Evolutionary conservation across 345 rosid species (phyloP).

Genomic region (Litchi chinensis): DNA sequence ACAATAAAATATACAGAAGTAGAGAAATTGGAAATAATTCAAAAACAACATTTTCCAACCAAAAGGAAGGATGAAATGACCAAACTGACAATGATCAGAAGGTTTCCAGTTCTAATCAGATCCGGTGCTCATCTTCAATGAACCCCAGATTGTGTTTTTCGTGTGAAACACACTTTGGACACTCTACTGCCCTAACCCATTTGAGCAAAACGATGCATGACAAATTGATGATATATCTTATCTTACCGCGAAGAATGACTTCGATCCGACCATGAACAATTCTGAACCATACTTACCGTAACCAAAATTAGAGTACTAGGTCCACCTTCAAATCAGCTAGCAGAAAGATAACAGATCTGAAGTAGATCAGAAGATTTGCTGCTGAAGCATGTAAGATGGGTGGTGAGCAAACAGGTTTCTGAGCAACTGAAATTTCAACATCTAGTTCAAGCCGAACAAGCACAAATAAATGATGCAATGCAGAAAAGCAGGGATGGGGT

Average conservation of each 20-base stretch:
- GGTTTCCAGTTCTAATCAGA: slow-evolving; percentile 6
- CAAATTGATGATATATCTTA: no score
- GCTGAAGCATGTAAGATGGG: slow-evolving; percentile 6
- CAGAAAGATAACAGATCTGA: background rate
- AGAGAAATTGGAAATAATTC: background rate
- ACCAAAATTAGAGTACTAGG: background rate
- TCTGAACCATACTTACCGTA: slow-evolving; percentile 3
- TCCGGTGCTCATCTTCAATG: background rate
- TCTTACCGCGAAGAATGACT: background rate
- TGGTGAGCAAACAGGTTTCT: slow-evolving; percentile 8
- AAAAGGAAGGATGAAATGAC: background rate
- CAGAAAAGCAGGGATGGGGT: slow-evolving; percentile 24
- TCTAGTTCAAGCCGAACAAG: slow-evolving; percentile 19
- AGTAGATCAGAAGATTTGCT: slow-evolving; percentile 14
- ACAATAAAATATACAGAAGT: background rate
- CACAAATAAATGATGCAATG: slow-evolving; percentile 17
- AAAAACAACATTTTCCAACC: background rate
- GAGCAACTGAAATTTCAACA: slow-evolving; percentile 19
- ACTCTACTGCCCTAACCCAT: background rate
- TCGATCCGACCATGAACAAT: background rate
- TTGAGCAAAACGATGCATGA: background rate
- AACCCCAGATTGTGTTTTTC: background rate
- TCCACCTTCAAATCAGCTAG: slow-evolving; percentile 4
- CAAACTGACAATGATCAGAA: background rate
- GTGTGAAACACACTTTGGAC: background rate